Evolutionary conservation across 371 early-diverging fungal species (phyloP), one percentile per base, ranked within the genome.

Genomic region (Smittium mucronatum): DNA sequence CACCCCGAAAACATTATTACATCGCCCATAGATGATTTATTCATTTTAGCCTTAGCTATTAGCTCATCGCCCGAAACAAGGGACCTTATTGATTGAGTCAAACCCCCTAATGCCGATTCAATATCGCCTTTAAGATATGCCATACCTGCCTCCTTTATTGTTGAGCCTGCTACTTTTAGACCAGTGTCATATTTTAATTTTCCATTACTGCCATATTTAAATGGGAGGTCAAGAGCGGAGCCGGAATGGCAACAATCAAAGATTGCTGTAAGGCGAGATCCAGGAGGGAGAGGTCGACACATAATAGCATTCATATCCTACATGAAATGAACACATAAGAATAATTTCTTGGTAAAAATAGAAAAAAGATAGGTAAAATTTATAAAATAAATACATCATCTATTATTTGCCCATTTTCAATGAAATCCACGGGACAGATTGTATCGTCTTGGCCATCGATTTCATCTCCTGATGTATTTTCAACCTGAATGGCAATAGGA

Each of bases 1-100:
- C 95, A 95, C 1, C 92, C 95, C 35, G 88, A 86, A 68, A 93
- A 92, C 90, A 90, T 89, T 69, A 91, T 83, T 5, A 92, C 90
- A 77, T 91, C 91, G 17, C 90, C 91, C 64, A 82, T 72, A 16
- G 83, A 85, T 59, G 83, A 82, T 76, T 87, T 84, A 64, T 80
- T 76, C 30, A 71, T 73, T 64, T 80, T 77, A 47, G 81, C 76
- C 35, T 76, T 75, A 57, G 75, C 78, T 35, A 80, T 76, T 75
- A 77, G 76, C 64, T 73, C 72, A 72, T 79, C 80, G 36, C 77
- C 80, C 1, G 73, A 72, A 16, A 74, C n/a, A n/a, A 70, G 63
- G 57, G 77, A 73, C 59, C 75, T 74, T 2, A 78, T 33, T 16
- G 80, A 76, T 66, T 71, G 70, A 29, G 71, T 64, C 32, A 80